Percentiles rank a stretch among this genome's conserved stretches.
phyloP scores from a whole-genome alignment of 495 filamentous ascomycete genomes.

The Thozetella sp. region DNA sequence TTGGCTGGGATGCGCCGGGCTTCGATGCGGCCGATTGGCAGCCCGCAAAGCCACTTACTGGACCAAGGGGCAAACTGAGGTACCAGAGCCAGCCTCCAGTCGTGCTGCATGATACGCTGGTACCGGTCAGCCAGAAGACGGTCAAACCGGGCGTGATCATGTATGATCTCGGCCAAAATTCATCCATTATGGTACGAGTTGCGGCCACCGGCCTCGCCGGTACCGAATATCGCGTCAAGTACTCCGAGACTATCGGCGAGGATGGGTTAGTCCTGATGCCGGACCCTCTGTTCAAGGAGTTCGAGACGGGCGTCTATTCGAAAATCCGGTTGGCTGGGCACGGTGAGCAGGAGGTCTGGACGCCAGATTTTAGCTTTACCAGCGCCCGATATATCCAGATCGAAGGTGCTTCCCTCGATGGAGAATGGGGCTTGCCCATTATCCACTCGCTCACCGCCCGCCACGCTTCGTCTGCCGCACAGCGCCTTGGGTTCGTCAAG shows the following conservation, averaged over 20 bases:
- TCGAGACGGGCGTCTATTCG: background rate
- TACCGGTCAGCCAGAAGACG: background rate
- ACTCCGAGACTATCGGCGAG: background rate
- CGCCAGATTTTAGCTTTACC: background rate
- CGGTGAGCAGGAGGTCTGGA: background rate
- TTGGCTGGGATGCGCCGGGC: background rate
- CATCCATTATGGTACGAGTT: background rate
- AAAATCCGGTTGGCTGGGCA: background rate
- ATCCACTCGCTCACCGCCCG: background rate
- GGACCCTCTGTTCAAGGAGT: slow-evolving; percentile 2
- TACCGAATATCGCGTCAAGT: background rate
- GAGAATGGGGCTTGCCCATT: background rate
- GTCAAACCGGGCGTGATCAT: background rate
- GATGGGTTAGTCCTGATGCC: background rate
- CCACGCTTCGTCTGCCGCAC: background rate
- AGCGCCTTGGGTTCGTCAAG: background rate
- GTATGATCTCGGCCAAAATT: slow-evolving; percentile 1
- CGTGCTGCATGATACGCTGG: background rate
- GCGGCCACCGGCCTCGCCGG: background rate
- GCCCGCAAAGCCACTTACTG: background rate
- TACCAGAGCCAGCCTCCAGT: slow-evolving; percentile 1
- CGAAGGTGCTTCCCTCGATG: background rate
- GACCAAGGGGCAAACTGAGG: background rate
- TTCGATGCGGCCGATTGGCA: background rate
- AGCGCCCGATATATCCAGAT: background rate